Base-by-base conservation (phyloP, 305 asterid species). In the Fraxinus sp. region DNA sequence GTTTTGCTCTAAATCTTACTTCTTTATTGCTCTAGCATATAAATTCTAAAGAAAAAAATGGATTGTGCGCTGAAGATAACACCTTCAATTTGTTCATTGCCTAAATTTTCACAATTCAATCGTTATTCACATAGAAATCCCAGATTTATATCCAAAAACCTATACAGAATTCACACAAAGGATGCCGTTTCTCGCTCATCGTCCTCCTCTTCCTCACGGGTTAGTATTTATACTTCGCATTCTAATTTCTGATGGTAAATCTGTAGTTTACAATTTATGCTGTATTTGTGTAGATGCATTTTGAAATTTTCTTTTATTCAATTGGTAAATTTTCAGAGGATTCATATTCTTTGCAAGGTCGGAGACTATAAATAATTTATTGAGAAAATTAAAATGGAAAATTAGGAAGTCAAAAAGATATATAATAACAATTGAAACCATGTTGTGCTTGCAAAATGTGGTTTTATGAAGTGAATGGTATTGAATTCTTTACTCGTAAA, bases 31-130 rank as follows among this genome's bases (percentile, higher is more conserved):
- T 44, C 55, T 9, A 11, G 16, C 55, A 11, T 10, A 44, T 10
- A 44, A 44, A 10, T 44, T 44, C n/a, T 10, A 44, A 44, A n/a
- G 33, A 44, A 35, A 71, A 36, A 44, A 84, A 91, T 89, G 92
- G 90, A 85, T 33, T 77, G 72, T 83, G 77, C 88, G 76, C 75
- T 84, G 82, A 85, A 78, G 74, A 80, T 83, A 7, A 74, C 87
- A 57, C 79, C 78, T 82, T 81, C 90, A 35, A 76, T 85, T 35
- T 79, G 85, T 32, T 84, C 88, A 6, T 66, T 84, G 37, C 84
- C 88, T 71, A 84, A 68, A 72, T 11, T 79, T 73, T 64, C 78
- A 72, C 79, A 84, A 52, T 28, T 18, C 46, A 78, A 82, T 83
- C 35, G n/a, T 78, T 82, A 80, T 62, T 78, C 13, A 7, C 71